Percentiles rank a stretch among this genome's conserved stretches.
These are phyloP conservation scores for Podila epigama DNA, from an alignment of 192 early-diverging fungal species.

Conservation along the genomic window DNA sequence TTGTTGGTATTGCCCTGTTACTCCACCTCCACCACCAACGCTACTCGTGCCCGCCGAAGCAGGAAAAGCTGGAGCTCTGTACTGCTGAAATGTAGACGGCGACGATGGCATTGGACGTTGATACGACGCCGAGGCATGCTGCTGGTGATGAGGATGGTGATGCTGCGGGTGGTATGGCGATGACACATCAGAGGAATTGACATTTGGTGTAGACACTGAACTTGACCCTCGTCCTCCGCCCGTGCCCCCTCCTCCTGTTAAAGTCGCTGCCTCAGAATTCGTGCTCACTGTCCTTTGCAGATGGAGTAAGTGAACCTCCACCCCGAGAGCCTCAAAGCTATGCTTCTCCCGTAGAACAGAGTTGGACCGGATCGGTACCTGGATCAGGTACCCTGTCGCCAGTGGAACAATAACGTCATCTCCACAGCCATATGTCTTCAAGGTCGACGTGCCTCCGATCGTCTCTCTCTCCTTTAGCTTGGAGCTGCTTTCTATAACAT, in stretches of 20 bases:
- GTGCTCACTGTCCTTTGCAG: slow-evolving; percentile 10
- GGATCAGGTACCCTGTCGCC: slow-evolving; percentile 58
- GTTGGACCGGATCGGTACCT: slow-evolving; percentile 48
- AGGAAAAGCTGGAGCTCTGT: neutral
- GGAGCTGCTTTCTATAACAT: neutral
- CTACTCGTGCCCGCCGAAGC: too few species aligned
- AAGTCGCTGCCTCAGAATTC: neutral
- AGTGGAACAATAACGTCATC: slow-evolving; percentile 56
- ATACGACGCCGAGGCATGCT: neutral
- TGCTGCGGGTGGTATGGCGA: slow-evolving; percentile 18
- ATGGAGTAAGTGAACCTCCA: slow-evolving; percentile 53
- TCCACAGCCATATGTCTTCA: slow-evolving; percentile 17
- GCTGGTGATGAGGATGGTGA: too few species aligned
- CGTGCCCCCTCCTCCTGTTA: too few species aligned
- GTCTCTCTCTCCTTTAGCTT: slow-evolving; percentile 4
- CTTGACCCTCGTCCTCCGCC: too few species aligned
- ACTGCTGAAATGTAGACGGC: neutral
- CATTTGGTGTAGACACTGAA: too few species aligned
- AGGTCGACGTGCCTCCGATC: slow-evolving; percentile 11
- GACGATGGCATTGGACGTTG: neutral
- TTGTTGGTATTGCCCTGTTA: neutral
- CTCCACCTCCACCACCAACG: neutral
- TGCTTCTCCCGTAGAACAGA: slow-evolving; percentile 55
- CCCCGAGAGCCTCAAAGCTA: slow-evolving; percentile 41
- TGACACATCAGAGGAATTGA: too few species aligned